Percentiles rank a stretch among this genome's conserved stretches.
These are phyloP conservation scores for Aspergillus ellipticus DNA, from an alignment of 495 filamentous ascomycete species.

Conservation along the genomic window DNA sequence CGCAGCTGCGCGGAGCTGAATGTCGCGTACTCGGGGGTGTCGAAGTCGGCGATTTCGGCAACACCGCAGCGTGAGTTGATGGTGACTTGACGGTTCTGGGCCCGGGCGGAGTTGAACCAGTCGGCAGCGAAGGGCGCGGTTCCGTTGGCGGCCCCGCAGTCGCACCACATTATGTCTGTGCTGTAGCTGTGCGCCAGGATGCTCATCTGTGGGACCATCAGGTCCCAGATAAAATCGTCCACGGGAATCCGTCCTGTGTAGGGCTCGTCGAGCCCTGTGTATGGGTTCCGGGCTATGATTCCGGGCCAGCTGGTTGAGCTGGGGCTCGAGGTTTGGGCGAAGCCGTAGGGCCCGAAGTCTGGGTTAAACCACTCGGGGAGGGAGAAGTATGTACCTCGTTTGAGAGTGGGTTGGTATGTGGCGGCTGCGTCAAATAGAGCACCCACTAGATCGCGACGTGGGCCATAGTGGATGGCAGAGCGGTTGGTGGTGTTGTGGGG, in stretches of 20 bases:
- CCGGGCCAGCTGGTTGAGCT: background rate
- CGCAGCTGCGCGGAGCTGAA: constrained; percentile 46
- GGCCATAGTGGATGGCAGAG: constrained; percentile 41
- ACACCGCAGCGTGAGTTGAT: constrained; percentile 53
- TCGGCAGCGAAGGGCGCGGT: constrained; percentile 44
- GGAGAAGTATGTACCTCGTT: constrained; percentile 50
- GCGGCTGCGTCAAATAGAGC: constrained; percentile 51
- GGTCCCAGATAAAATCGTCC: constrained; percentile 44
- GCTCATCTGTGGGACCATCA: constrained; percentile 51
- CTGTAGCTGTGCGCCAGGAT: constrained; percentile 40
- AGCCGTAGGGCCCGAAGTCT: constrained; percentile 45
- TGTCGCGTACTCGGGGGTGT: constrained; percentile 49
- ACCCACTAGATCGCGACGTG: constrained; percentile 39
- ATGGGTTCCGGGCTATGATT: constrained; percentile 12
- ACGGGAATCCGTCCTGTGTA: constrained; percentile 47
- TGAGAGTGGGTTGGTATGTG: constrained; percentile 45
- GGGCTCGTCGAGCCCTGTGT: constrained; percentile 37
- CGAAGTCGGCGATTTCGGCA: constrained; percentile 38
- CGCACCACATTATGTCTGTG: constrained; percentile 58
- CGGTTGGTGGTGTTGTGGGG: constrained; percentile 40
- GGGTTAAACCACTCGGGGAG: constrained; percentile 57
- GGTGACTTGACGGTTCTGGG: constrained; percentile 40
- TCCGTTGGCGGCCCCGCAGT: constrained; percentile 48
- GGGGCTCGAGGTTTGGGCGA: constrained; percentile 8
- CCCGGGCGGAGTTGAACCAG: constrained; percentile 43